Evolutionary conservation across 768 basidiomycete genomes (phyloP), one percentile per base, ranked within the genome.

Genomic region (Boletus vinaceobasis): DNA sequence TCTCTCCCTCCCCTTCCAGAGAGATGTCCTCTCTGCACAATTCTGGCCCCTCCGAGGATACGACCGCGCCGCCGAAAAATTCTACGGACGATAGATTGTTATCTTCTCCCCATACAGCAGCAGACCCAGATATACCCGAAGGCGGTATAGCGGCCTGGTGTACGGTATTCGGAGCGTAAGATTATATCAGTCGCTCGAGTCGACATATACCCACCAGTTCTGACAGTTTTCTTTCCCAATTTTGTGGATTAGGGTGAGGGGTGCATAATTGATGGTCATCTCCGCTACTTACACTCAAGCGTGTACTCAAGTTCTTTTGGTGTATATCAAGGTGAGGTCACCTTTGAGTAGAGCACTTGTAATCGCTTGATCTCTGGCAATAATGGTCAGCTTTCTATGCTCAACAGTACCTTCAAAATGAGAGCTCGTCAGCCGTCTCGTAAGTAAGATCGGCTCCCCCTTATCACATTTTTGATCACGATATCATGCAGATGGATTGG

Each of bases 401-500:
- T 11, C 43, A 61, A 43, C 52, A 61, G 0, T 62, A 65, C 9
- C 56, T 68, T 38, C 53, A 60, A 23, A 53, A 52, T 9, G 60
- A 65, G 56, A 67, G 49, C 9, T 33, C 65, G 1, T 69, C 65
- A 5, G 43, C 67, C 8, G 17, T 68, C 44, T 69, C 67, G 65
- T 66, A 27, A 44, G 66, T 48, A 15, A 13, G 36, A 13, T 29
- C 13, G 5, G 3, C 9, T 13, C 8, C 4, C n/a, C 23, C 9
- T 21, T 5, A 2, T 19, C 17, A 1, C 15, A 31, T 2, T 2
- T 21, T 17, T 48, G 1, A 49, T 27, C 5, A 17, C 8, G 15
- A n/a, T 23, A n/a, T 49, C n/a, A 8, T 38, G 5, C n/a, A 68
- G 67, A 50, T 68, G 67, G 66, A 61, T 68, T 10, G 67, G 67